phyloP scores from a whole-genome alignment of 2,329 filamentous ascomycete species.

The Cladophialophora immunda region DNA sequence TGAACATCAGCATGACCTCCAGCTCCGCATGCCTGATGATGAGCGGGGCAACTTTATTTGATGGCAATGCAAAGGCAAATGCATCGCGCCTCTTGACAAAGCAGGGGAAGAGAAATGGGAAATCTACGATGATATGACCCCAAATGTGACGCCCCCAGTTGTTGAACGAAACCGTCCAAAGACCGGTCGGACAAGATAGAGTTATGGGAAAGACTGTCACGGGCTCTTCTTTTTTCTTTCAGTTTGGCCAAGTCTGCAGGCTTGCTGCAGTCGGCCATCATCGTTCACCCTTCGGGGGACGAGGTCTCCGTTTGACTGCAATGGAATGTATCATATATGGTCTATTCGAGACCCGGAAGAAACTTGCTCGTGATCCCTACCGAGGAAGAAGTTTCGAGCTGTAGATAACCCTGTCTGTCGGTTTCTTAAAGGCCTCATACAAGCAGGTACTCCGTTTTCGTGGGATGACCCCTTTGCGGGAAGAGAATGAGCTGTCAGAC shows the following conservation, averaged over 20 bases:
- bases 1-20: conserved; percentile 16
- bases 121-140: neutral
- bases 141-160: neutral
- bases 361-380: neutral
- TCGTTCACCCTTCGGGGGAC: neutral
- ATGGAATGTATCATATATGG: neutral
- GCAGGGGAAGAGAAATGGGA: neutral
- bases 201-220: neutral
- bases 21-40: conserved; percentile 18
- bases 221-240: neutral
- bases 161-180: neutral
- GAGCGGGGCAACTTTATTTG: conserved; percentile 17
- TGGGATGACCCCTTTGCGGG: neutral
- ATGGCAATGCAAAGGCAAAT: neutral
- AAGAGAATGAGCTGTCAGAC: neutral
- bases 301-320: neutral
- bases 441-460: neutral
- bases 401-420: neutral
- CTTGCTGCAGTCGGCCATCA: neutral
- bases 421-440: neutral
- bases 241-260: neutral
- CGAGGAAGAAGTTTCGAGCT: neutral
- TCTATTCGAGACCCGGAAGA: neutral
- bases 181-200: neutral
- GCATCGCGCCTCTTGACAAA: neutral